Evolutionary conservation across 202 grass and related monocot species (phyloP), one percentile per base, ranked within the genome.

Genomic region (Panicum virgatum): DNA sequence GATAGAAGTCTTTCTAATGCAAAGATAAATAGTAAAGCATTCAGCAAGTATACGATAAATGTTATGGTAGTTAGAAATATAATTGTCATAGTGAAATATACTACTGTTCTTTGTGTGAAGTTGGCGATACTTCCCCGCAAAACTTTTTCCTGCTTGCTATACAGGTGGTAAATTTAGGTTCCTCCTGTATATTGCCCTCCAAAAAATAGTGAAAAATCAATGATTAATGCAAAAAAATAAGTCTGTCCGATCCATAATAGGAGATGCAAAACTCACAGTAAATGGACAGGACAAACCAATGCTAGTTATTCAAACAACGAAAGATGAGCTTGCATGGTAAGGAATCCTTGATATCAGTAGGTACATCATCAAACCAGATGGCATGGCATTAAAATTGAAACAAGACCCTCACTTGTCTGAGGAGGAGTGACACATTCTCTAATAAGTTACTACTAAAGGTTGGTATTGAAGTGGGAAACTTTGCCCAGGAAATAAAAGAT

Each of bases 291-390:
- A 52, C 18, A 2, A 50, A 78, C 22, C 8, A 78, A 45, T 39
- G 42, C 25, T 25, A 85, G 0, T 13, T 9, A 63, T 9, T 61
- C 22, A 5, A 36, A 40, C 29, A 14, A n/a, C 0, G 9, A 78
- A 43, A 82, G 14, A 19, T 66, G 11, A 40, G 29, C 56, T 34
- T 71, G 80, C 22, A 48, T 79, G 58, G 59, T 71, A 61, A 83
- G 4, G 7, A 58, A 16, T 58, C 45, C 9, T 22, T 22, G 42
- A 58, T 66, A 10, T 50, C 23, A 59, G 10, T n/a, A 83, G 15
- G 38, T 78, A 71, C 32, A 16, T 19, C 22, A 40, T 38, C 15
- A 30, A 72, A 83, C 46, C 38, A n/a, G 40, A 58, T 38, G 18
- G n/a, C 47, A 66, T 77, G 38, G 16, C 39, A 67, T 69, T n/a